These are phyloP conservation scores for Bruguiera sexangula DNA, from an alignment of 345 rosid species.

Conservation along the genomic window DNA sequence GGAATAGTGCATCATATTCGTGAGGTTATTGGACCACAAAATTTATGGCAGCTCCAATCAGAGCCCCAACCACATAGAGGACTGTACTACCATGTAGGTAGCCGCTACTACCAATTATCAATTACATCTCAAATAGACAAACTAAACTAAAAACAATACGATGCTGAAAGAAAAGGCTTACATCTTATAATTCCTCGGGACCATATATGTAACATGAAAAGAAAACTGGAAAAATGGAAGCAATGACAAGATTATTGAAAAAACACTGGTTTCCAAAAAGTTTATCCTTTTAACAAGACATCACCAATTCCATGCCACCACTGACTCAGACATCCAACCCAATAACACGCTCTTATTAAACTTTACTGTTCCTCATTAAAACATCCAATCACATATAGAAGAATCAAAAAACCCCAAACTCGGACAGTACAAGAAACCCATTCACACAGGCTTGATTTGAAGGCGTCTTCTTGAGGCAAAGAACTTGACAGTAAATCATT, in stretches of 20 bases:
- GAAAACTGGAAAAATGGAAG: neutral
- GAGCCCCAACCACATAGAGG: neutral
- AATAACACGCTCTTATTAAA: too few species aligned
- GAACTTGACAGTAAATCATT: too few species aligned
- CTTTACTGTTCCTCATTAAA: too few species aligned
- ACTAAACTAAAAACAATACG: neutral
- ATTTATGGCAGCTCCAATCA: neutral
- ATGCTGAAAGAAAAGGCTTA: neutral
- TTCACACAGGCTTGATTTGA: too few species aligned
- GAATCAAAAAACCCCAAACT: too few species aligned
- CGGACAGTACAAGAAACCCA: too few species aligned
- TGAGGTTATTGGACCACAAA: slow-evolving; percentile 17
- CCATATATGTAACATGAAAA: neutral
- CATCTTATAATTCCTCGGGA: neutral
- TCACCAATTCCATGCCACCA: neutral
- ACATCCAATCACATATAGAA: too few species aligned
- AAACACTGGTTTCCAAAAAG: neutral
- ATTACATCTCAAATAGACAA: neutral
- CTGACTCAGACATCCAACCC: neutral
- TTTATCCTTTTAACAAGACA: neutral
- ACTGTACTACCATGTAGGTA: neutral
- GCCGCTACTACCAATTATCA: neutral
- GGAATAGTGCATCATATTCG: slow-evolving; percentile 26
- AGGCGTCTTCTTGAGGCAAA: too few species aligned
- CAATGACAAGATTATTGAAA: neutral